A percentile compares a stretch with the other conserved stretches of the same genome.
Conservation (phyloP, 495 filamentous ascomycete species). For the Sporormia fimetaria region DNA sequence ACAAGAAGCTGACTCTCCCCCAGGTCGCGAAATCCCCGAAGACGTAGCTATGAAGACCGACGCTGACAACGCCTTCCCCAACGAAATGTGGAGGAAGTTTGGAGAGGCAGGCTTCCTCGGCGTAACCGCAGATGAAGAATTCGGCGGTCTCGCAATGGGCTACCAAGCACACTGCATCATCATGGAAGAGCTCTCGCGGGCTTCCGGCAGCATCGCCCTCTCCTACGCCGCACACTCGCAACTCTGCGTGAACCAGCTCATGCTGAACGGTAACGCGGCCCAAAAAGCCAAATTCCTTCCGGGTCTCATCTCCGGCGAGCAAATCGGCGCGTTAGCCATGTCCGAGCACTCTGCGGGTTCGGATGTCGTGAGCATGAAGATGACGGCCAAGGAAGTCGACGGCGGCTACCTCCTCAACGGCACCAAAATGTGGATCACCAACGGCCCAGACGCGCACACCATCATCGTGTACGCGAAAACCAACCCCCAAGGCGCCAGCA, state of each 20-base stretch:
- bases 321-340: slow-evolving; percentile 89
- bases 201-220: slow-evolving; percentile 76
- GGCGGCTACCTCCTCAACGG: slow-evolving; percentile 81
- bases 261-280: slow-evolving; percentile 66
- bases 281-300: slow-evolving; percentile 79
- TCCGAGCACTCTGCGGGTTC: slow-evolving; percentile 82
- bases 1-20: neutral
- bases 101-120: slow-evolving; percentile 86
- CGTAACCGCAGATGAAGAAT: slow-evolving; percentile 87
- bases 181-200: slow-evolving; percentile 78
- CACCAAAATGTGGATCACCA: slow-evolving; percentile 99
- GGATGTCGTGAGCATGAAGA: slow-evolving; percentile 95
- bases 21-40: slow-evolving; percentile 63
- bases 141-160: slow-evolving; percentile 81
- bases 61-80: slow-evolving; percentile 75
- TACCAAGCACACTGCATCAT: slow-evolving; percentile 97
- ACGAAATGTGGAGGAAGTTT: slow-evolving; percentile 85
- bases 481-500: slow-evolving; percentile 62
- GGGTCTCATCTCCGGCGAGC: slow-evolving; percentile 66
- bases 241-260: slow-evolving; percentile 92
- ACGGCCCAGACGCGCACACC: slow-evolving; percentile 83
- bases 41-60: slow-evolving; percentile 75
- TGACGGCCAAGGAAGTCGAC: slow-evolving; percentile 62
- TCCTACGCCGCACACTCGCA: slow-evolving; percentile 95
- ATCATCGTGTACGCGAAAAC: slow-evolving; percentile 96